Percentiles rank a stretch among this genome's conserved stretches.
phyloP scores from a whole-genome alignment of 345 rosid genomes.

The Citrus reticulata region DNA sequence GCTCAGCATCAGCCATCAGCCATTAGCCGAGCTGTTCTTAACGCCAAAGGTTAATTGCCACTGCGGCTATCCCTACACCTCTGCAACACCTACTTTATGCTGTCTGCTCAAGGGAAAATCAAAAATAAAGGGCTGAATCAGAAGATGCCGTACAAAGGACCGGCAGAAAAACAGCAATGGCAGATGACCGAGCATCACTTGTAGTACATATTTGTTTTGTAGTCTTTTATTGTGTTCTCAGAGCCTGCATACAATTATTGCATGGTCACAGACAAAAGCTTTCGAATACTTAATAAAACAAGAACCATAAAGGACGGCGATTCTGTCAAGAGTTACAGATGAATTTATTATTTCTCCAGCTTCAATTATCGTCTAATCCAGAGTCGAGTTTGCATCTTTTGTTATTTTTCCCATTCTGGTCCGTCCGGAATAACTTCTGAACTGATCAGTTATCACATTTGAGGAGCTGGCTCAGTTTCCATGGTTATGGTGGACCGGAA shows the following conservation, averaged over 20 bases:
- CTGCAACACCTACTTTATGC: background rate
- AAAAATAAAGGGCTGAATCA: background rate
- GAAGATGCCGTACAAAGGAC: constrained; percentile 4
- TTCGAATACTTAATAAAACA: background rate
- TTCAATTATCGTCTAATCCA: background rate
- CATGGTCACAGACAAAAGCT: background rate
- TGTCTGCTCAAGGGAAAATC: background rate
- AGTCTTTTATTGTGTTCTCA: background rate
- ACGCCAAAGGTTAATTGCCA: background rate
- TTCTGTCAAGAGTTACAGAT: background rate
- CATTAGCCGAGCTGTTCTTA: background rate
- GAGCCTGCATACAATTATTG: background rate
- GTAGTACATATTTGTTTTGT: background rate
- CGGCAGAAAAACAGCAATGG: background rate
- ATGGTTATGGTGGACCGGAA: background rate
- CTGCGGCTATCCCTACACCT: background rate
- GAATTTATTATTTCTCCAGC: background rate
- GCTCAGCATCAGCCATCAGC: constrained; percentile 9
- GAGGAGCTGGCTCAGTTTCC: no score
- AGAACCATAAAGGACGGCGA: background rate
- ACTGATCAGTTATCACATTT: no score
- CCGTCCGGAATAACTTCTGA: no score
- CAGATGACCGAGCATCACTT: background rate
- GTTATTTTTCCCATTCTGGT: background rate
- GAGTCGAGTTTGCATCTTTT: background rate